Evolutionary conservation across 192 early-diverging fungal genomes (phyloP).

Genomic region (Gryganskiella cystojenkinii): DNA sequence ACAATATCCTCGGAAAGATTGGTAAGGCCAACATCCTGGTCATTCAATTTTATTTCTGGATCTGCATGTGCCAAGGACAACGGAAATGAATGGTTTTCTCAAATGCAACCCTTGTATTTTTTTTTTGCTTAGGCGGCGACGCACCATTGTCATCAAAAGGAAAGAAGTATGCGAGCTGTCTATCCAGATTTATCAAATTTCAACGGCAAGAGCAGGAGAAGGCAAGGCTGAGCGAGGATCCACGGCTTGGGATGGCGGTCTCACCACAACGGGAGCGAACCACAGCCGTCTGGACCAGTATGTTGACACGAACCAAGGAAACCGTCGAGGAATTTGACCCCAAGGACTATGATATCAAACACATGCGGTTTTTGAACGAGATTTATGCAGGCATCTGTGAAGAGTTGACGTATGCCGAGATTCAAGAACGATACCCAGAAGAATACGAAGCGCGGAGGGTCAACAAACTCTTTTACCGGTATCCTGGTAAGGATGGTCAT

Average conservation of each 20-base stretch:
- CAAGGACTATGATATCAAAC: constrained; percentile 81
- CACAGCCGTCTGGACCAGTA: constrained; percentile 87
- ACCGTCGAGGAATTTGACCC: constrained; percentile 87
- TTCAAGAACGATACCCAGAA: constrained; percentile 80
- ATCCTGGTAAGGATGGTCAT: constrained; percentile 70
- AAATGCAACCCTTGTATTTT: background rate
- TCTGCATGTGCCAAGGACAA: constrained; percentile 37
- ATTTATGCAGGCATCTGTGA: constrained; percentile 86
- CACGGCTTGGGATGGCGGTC: constrained; percentile 17
- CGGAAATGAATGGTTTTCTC: background rate
- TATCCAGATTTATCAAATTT: constrained; percentile 79
- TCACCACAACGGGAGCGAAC: constrained; percentile 26
- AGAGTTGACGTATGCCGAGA: constrained; percentile 83
- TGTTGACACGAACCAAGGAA: constrained; percentile 84
- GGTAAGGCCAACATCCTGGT: constrained; percentile 54
- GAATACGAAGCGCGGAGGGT: constrained; percentile 83
- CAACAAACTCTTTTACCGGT: constrained; percentile 94
- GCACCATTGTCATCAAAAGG: constrained; percentile 81
- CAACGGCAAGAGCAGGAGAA: constrained; percentile 60
- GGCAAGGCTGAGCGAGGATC: constrained; percentile 15
- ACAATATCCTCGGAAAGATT: constrained; percentile 86
- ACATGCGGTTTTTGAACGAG: constrained; percentile 88
- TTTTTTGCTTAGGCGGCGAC: constrained; percentile 63
- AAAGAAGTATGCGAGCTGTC: constrained; percentile 75
- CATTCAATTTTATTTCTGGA: background rate